These are phyloP conservation scores for Akebia trifoliata DNA, from an alignment of 164 flowering plant species.

Conservation along the genomic window DNA sequence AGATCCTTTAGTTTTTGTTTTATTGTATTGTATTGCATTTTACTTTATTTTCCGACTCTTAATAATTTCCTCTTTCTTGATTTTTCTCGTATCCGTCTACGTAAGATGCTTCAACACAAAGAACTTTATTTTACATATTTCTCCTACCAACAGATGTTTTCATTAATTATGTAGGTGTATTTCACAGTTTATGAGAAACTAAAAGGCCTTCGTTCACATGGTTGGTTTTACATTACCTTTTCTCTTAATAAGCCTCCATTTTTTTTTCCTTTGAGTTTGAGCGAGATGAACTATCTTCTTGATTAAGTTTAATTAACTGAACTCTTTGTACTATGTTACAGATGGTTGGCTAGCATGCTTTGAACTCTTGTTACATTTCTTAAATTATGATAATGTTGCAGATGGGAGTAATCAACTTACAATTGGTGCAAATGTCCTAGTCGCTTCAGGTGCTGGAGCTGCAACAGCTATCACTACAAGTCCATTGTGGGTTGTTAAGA, in stretches of 20 bases:
- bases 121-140: constrained; percentile 3
- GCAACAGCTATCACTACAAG: constrained; percentile 79
- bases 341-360: not conserved
- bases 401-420: constrained; percentile 46
- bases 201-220: constrained; percentile 57
- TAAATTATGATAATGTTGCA: constrained; percentile 22
- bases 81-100: not conserved
- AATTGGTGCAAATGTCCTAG: constrained; percentile 60
- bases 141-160: constrained; percentile 13
- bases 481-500: constrained; percentile 99
- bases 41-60: too few species aligned
- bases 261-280: constrained; percentile 1
- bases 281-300: not conserved
- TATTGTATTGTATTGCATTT: not conserved
- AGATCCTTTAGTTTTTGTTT: not conserved
- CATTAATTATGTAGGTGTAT: constrained; percentile 64
- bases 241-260: not conserved
- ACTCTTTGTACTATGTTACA: not conserved
- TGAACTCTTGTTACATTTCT: not conserved
- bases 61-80: too few species aligned
- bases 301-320: not conserved
- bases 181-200: constrained; percentile 78
- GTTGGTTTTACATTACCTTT: constrained; percentile 34
- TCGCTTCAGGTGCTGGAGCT: constrained; percentile 95
- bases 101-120: not conserved